phyloP scores from a whole-genome alignment of 495 filamentous ascomycete genomes.

The Glonium stellatum region DNA sequence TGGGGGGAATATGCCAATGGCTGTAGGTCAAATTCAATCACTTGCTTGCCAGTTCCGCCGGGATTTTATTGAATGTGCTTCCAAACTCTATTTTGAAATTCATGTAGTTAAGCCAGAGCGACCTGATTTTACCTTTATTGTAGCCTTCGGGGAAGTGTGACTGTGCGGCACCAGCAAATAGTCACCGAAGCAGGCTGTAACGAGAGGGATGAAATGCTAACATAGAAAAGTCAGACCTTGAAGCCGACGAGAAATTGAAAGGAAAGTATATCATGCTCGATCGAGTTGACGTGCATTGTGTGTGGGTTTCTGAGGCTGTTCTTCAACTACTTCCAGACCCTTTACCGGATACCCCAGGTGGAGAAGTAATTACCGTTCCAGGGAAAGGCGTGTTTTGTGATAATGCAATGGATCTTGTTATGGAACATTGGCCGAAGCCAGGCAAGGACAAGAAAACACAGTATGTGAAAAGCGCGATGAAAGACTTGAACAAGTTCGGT shows the following conservation, averaged over 20 bases:
- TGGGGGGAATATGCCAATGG: slow-evolving; percentile 52
- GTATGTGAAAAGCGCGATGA: slow-evolving; percentile 50
- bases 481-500: slow-evolving; percentile 50
- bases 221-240: slow-evolving; percentile 42
- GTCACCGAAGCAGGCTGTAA: too few relatives aligned
- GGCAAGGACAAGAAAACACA: slow-evolving; percentile 40
- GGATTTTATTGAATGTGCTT: background rate
- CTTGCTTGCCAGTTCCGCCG: background rate
- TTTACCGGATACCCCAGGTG: slow-evolving; percentile 49
- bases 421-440: slow-evolving; percentile 48
- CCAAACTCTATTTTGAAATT: too few relatives aligned
- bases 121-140: too few relatives aligned
- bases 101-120: too few relatives aligned
- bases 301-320: slow-evolving; percentile 55
- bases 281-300: slow-evolving; percentile 59
- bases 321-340: slow-evolving; percentile 47
- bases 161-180: too few relatives aligned
- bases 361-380: slow-evolving; percentile 46
- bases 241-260: slow-evolving; percentile 43
- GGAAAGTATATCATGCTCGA: slow-evolving; percentile 59
- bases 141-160: too few relatives aligned
- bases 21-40: slow-evolving; percentile 41
- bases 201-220: slow-evolving; percentile 17
- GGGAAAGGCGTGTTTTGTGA: slow-evolving; percentile 63
- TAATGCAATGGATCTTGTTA: slow-evolving; percentile 58